Evolutionary conservation across 495 filamentous ascomycete genomes (phyloP), one percentile per base, ranked within the genome.

Genomic region (Penicillium coprophilum): DNA sequence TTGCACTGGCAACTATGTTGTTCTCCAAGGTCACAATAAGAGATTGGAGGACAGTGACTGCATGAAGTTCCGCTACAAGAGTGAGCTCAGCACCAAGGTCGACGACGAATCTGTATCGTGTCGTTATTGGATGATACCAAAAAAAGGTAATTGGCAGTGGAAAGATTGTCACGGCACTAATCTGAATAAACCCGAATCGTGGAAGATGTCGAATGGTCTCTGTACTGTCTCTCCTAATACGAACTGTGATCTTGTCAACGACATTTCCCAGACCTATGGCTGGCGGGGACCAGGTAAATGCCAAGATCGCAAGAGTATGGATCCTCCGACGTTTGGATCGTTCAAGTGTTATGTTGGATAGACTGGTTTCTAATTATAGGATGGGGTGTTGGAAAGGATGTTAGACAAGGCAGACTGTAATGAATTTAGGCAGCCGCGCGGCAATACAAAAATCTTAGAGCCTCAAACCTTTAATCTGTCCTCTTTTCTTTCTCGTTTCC

Each of bases 1-100:
- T 4, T 64, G 62, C 50, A n/a, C 21, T 6, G 58, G 54, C 0
- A 54, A 55, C 20, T 64, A 64, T 19, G 40, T 58, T 38, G 6
- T 31, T 0, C 11, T 64, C 0, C 21, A 58, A 50, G 58, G 58
- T 0, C 47, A 58, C 38, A 50, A 38, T 46, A 24, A 47, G 13
- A 15, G 41, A 10, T 15, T 44, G 3, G 34, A 10, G 2, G 24
- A 52, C n/a, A 31, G 30, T n/a, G 39, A 46, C 3, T 60, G 57
- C 20, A 15, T 60, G 7, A 41, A 23, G 7, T 5, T 60, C 8
- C 13, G 47, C 13, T 19, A 28, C 3, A 30, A 15, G 15, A 30
- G n/a, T 20, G 19, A 17, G 5, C n/a, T 60, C 19, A 28, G 24
- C 23, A 47, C 39, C 12, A 6, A 27, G 3, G 11, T 46, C n/a